Percentiles rank a stretch among this genome's conserved stretches.
Evolutionary conservation across 352 stramenopile genomes (phyloP).

Genomic region (Pythium aristosporum): DNA sequence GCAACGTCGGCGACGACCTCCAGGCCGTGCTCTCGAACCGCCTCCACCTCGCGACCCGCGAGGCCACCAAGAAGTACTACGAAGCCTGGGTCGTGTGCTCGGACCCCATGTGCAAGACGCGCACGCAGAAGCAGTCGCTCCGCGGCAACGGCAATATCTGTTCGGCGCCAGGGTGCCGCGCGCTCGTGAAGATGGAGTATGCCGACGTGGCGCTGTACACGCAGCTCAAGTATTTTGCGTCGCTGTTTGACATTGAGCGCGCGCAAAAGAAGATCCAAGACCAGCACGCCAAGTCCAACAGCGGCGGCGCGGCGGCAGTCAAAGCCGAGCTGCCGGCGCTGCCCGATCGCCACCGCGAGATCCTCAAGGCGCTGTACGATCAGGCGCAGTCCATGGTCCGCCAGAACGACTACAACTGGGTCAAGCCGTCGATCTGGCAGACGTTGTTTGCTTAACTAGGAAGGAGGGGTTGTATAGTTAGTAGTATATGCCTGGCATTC

Average conservation of each 20-base stretch:
- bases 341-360: constrained; percentile 58
- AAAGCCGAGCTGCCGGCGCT: constrained; percentile 47
- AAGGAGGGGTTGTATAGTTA: constrained; percentile 15
- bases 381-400: constrained; percentile 82
- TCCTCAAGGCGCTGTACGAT: constrained; percentile 77
- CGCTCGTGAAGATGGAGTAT: constrained; percentile 86
- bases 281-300: constrained; percentile 41
- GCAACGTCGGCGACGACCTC: constrained; percentile 71
- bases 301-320: constrained; percentile 9
- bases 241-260: constrained; percentile 93
- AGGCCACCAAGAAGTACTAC: constrained; percentile 87
- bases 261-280: constrained; percentile 81
- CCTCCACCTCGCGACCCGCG: constrained; percentile 77
- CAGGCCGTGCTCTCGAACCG: constrained; percentile 79
- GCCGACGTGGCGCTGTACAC: constrained; percentile 92
- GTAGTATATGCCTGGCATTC: constrained; percentile 12
- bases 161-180: constrained; percentile 90
- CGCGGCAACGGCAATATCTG: constrained; percentile 92
- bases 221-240: constrained; percentile 97
- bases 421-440: constrained; percentile 90
- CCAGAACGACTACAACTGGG: constrained; percentile 93
- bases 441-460: constrained; percentile 72
- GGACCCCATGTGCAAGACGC: constrained; percentile 93
- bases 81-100: constrained; percentile 92
- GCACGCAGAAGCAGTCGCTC: constrained; percentile 95